Evolutionary conservation across 1,284 basidiomycete genomes (phyloP).

Genomic region (Neonothopanus nambi): DNA sequence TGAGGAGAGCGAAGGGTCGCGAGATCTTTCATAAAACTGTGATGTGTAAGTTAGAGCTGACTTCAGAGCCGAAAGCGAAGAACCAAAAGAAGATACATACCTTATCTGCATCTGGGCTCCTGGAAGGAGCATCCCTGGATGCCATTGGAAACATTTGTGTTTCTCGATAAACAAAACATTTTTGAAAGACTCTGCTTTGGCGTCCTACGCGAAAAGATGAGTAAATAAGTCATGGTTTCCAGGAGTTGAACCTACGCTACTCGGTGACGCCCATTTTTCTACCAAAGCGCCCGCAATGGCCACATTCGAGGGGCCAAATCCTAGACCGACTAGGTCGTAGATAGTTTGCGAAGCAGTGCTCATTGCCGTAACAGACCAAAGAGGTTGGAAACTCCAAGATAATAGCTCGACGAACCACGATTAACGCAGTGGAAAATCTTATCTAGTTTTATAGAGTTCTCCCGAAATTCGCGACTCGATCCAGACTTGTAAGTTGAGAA

Average conservation of each 20-base stretch:
- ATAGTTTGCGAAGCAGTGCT: slow-evolving; percentile 14
- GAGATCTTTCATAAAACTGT: slow-evolving; percentile 61
- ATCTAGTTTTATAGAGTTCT: no score
- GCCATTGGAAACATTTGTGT: slow-evolving; percentile 51
- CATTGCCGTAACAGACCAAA: not conserved
- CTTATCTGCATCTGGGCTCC: slow-evolving; percentile 62
- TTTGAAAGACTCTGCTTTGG: slow-evolving; percentile 24
- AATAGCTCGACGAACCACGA: no score
- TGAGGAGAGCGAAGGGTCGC: slow-evolving; percentile 57
- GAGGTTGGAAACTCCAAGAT: no score
- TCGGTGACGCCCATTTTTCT: slow-evolving; percentile 31
- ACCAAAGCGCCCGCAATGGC: slow-evolving; percentile 57
- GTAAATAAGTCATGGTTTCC: slow-evolving; percentile 4
- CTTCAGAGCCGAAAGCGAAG: slow-evolving; percentile 16
- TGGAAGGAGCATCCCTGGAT: slow-evolving; percentile 60
- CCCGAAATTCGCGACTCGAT: no score
- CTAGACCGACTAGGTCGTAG: slow-evolving; percentile 55
- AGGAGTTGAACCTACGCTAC: slow-evolving; percentile 2
- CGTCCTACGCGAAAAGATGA: not conserved
- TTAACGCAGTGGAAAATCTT: no score
- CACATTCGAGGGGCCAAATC: slow-evolving; percentile 61
- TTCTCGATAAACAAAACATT: slow-evolving; percentile 54
- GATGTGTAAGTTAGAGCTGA: no score
- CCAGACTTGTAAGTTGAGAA: no score
- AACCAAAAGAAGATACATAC: slow-evolving; percentile 27